These are phyloP conservation scores for Haplosporangium sp. DNA, from an alignment of 371 early-diverging fungal species.

Conservation along the genomic window DNA sequence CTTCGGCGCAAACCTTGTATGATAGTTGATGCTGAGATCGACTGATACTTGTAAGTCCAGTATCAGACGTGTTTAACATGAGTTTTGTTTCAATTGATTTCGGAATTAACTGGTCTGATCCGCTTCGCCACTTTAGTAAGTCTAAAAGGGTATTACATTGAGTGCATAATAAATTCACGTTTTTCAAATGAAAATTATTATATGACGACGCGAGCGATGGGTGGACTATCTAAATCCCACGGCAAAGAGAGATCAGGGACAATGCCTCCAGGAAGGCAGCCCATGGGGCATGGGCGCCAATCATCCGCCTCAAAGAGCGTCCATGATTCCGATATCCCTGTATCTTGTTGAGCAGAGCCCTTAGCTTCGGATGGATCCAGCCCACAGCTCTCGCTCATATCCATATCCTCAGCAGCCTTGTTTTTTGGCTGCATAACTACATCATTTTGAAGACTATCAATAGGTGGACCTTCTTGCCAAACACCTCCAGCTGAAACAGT, in stretches of 20 bases:
- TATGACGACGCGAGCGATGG: conserved; percentile 31
- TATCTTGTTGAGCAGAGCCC: neutral
- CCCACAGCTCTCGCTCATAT: neutral
- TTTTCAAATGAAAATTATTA: conserved; percentile 10
- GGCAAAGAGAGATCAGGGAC: conserved; percentile 43
- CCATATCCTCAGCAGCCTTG: neutral
- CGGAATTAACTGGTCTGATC: too few species aligned
- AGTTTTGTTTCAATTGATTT: neutral
- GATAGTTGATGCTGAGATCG: too few species aligned
- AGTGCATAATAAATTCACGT: conserved; percentile 69
- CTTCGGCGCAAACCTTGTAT: too few species aligned
- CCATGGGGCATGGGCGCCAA: conserved; percentile 50
- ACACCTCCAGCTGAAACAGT: conserved; percentile 6
- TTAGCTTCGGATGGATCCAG: neutral
- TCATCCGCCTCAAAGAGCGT: conserved; percentile 25
- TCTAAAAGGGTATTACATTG: conserved; percentile 93
- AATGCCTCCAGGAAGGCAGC: conserved; percentile 49
- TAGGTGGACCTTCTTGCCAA: conserved; percentile 14
- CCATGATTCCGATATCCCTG: conserved; percentile 10
- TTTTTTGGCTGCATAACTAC: conserved; percentile 1
- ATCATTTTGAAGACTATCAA: neutral
- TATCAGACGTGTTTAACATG: too few species aligned
- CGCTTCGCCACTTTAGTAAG: conserved; percentile 83
- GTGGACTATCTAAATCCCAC: conserved; percentile 37
- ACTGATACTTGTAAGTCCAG: too few species aligned